Conservation (phyloP, 2,329 filamentous ascomycete genomes). For the Diaporthe australafricana region DNA sequence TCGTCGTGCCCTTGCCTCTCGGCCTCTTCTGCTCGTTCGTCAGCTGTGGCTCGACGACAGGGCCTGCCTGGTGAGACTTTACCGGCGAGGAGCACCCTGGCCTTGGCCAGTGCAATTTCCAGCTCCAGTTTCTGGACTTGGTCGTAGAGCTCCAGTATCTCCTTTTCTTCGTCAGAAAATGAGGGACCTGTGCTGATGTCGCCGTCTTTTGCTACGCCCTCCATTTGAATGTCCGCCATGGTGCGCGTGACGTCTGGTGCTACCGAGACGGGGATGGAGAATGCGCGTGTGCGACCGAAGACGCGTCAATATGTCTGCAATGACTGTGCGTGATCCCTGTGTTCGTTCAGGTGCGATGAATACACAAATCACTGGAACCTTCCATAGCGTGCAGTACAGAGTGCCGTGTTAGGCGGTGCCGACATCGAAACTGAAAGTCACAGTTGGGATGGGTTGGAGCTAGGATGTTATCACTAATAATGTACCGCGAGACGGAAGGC, state of each 20-base stretch:
- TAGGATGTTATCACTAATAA: neutral
- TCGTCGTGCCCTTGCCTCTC: neutral
- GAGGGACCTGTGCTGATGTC: slow-evolving; percentile 42
- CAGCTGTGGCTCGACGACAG: neutral
- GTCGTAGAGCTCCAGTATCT: slow-evolving; percentile 77
- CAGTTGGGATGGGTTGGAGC: neutral
- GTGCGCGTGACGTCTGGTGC: neutral
- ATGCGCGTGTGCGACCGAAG: neutral
- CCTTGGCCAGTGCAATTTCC: slow-evolving; percentile 75
- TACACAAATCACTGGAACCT: neutral
- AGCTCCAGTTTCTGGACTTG: slow-evolving; percentile 77
- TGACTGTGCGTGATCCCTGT: neutral
- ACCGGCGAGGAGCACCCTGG: slow-evolving; percentile 41
- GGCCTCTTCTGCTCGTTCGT: slow-evolving; percentile 27
- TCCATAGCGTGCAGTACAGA: neutral
- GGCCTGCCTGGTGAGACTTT: neutral
- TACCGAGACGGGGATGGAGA: neutral
- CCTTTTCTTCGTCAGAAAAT: slow-evolving; percentile 74
- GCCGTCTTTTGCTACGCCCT: slow-evolving; percentile 47
- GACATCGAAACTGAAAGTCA: neutral
- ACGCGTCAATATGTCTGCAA: slow-evolving; percentile 8
- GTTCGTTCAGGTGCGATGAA: neutral
- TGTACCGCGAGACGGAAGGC: neutral
- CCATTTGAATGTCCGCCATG: slow-evolving; percentile 41
- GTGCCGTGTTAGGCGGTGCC: neutral